Evolutionary conservation across 192 early-diverging fungal genomes (phyloP).

Genomic region (Backusella psychrophila): DNA sequence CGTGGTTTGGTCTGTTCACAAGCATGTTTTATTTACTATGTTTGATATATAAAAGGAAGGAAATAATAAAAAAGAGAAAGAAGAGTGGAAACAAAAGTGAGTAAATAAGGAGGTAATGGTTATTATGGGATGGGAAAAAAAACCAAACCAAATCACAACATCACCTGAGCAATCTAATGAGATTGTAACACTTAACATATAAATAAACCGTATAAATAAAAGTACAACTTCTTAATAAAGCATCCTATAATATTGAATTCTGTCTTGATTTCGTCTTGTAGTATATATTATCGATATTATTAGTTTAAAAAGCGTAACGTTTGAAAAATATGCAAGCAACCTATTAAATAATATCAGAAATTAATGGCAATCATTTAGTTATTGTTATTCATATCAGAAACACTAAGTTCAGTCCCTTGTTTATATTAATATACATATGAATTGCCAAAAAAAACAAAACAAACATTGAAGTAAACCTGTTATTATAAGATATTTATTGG

Average conservation of each 20-base stretch:
- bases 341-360: not conserved
- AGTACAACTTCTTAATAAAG: not conserved
- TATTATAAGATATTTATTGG: no score
- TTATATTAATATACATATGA: not conserved
- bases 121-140: slow-evolving; percentile 13
- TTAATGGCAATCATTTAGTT: not conserved
- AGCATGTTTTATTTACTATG: slow-evolving; percentile 3
- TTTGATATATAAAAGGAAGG: not conserved
- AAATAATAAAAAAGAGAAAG: slow-evolving; percentile 15
- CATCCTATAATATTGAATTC: not conserved
- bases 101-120: not conserved
- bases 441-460: not conserved
- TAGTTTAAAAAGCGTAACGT: not conserved
- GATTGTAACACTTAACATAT: not conserved
- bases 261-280: not conserved
- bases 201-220: not conserved
- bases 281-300: not conserved
- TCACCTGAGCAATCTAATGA: slow-evolving; percentile 7
- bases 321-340: not conserved
- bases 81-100: not conserved
- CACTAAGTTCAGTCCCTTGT: not conserved
- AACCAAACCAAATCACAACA: not conserved
- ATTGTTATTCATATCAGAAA: not conserved
- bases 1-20: slow-evolving; percentile 19
- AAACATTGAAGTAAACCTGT: not conserved